Conservation (phyloP, 768 basidiomycete species). For the Steccherinum ochraceum region DNA sequence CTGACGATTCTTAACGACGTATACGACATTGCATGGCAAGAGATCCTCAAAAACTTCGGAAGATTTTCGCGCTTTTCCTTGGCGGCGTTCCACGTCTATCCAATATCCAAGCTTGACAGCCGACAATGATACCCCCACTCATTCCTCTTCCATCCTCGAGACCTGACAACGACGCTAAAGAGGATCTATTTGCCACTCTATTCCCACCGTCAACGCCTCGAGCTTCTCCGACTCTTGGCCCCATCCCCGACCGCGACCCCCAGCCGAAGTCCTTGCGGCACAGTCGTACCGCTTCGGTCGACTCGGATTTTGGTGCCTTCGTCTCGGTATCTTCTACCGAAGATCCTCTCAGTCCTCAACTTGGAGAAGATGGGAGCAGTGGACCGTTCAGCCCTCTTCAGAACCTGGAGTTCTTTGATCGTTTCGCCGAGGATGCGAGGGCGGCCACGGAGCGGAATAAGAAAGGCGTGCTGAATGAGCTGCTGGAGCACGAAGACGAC, state of each 20-base stretch:
- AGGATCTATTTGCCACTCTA: constrained; percentile 28
- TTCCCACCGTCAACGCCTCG: constrained; percentile 28
- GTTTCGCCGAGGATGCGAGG: constrained; percentile 53
- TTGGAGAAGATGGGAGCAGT: neutral
- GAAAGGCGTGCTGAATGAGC: constrained; percentile 53
- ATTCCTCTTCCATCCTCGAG: neutral
- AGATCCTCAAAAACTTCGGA: too few relatives aligned
- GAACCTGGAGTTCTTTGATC: constrained; percentile 48
- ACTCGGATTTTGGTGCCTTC: constrained; percentile 58
- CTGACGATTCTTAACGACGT: too few relatives aligned
- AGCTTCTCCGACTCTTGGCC: constrained; percentile 19
- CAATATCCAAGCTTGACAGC: neutral
- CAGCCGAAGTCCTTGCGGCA: constrained; percentile 6
- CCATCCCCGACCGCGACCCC: constrained; percentile 4
- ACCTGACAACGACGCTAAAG: constrained; percentile 12
- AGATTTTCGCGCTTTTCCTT: too few relatives aligned
- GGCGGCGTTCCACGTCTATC: too few relatives aligned
- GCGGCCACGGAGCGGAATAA: constrained; percentile 45
- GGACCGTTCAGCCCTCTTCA: constrained; percentile 14
- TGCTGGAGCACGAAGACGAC: constrained; percentile 63
- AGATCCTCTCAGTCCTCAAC: constrained; percentile 36
- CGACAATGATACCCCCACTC: neutral
- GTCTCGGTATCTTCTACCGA: constrained; percentile 49
- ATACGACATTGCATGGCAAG: too few relatives aligned
- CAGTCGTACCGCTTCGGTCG: constrained; percentile 17